Conservation (phyloP, 306 rosid species). For the Castanospermum australe region DNA sequence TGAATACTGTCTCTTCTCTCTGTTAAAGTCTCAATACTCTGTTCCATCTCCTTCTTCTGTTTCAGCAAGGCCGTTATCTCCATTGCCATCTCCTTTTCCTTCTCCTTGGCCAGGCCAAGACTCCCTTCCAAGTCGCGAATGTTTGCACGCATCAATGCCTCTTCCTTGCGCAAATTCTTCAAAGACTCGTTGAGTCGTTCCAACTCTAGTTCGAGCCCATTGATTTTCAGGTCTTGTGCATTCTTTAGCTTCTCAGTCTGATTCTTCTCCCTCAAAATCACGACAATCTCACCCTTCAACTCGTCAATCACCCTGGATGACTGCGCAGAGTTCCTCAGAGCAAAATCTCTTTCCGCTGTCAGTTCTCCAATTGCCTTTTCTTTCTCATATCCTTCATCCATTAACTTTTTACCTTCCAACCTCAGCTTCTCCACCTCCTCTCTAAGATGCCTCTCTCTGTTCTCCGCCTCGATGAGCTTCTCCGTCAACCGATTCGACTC, state of each 20-base stretch:
- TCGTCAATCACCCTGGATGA: constrained; percentile 23
- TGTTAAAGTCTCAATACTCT: constrained; percentile 26
- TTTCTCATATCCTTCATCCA: constrained; percentile 29
- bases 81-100: constrained; percentile 33
- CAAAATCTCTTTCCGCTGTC: constrained; percentile 40
- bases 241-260: constrained; percentile 30
- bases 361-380: constrained; percentile 24
- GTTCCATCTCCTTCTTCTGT: constrained; percentile 43
- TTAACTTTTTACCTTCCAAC: constrained; percentile 26
- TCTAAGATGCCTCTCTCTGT: constrained; percentile 17
- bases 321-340: constrained; percentile 35
- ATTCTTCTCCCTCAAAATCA: constrained; percentile 34
- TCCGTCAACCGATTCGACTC: constrained; percentile 41
- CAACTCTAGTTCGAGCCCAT: constrained; percentile 37
- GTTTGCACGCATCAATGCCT: constrained; percentile 11
- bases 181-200: constrained; percentile 24
- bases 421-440: constrained; percentile 37
- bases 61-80: constrained; percentile 32
- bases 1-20: constrained; percentile 16
- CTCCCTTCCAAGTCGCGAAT: constrained; percentile 32
- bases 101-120: constrained; percentile 26
- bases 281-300: constrained; percentile 32
- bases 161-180: constrained; percentile 18
- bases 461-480: constrained; percentile 42
- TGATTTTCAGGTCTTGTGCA: constrained; percentile 18